phyloP scores from a whole-genome alignment of 2,329 filamentous ascomycete species.

The Xylariaceae sp. region DNA sequence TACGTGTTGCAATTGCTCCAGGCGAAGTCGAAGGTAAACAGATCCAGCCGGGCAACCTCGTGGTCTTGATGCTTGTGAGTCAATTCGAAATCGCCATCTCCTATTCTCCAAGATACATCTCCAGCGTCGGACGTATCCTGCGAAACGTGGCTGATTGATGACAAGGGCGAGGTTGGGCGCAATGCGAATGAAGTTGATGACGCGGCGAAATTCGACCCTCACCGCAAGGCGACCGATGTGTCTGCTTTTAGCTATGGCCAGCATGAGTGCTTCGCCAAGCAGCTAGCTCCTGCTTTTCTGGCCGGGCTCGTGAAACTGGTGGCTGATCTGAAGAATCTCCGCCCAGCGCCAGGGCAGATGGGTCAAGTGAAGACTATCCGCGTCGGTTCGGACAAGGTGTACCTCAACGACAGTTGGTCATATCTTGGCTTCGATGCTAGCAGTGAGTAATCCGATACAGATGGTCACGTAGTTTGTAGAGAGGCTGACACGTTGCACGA shows the following conservation, averaged over 20 bases:
- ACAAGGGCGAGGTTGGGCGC: slow-evolving; percentile 37
- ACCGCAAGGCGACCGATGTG: slow-evolving; percentile 39
- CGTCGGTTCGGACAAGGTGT: slow-evolving; percentile 39
- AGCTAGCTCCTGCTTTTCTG: slow-evolving; percentile 41
- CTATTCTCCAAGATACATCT: not conserved
- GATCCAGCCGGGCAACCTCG: slow-evolving; percentile 39
- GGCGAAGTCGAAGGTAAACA: slow-evolving; percentile 38
- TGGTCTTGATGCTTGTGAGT: slow-evolving; percentile 42
- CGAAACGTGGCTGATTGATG: slow-evolving; percentile 12
- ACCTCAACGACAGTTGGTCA: slow-evolving; percentile 49
- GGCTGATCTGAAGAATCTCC: slow-evolving; percentile 43
- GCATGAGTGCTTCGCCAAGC: slow-evolving; percentile 44
- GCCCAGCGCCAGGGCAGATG: slow-evolving; percentile 45
- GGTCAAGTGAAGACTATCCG: slow-evolving; percentile 44
- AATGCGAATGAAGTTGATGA: slow-evolving; percentile 38
- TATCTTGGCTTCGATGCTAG: slow-evolving; percentile 43
- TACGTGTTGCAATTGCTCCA: slow-evolving; percentile 35
- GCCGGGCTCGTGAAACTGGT: slow-evolving; percentile 41
- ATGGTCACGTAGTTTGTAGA: not conserved
- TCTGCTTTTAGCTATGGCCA: slow-evolving; percentile 45
- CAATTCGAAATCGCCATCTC: not conserved
- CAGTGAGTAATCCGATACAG: slow-evolving; percentile 36
- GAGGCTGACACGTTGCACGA: slow-evolving; percentile 14
- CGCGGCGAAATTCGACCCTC: slow-evolving; percentile 41
- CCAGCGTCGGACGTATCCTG: no score